Percentiles rank a stretch among this genome's conserved stretches.
Evolutionary conservation across 129 eudicot genomes (phyloP).

Genomic region (Oenanthe sinensis): DNA sequence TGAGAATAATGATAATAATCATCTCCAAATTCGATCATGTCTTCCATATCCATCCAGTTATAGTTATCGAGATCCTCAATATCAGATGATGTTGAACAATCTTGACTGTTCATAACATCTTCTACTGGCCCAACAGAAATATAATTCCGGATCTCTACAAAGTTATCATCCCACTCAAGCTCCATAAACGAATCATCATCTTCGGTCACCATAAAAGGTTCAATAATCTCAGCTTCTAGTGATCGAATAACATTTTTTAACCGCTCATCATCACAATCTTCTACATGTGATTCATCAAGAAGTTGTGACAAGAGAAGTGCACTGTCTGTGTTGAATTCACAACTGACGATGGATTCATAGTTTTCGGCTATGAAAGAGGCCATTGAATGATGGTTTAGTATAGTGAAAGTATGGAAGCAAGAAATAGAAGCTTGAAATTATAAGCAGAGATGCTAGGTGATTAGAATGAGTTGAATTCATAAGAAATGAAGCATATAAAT

Average conservation of each 20-base stretch:
- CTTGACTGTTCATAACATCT: slow-evolving; percentile 8
- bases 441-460: not conserved
- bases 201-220: slow-evolving; percentile 23
- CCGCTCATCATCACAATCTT: slow-evolving; percentile 49
- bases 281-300: slow-evolving; percentile 56
- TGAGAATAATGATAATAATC: not conserved
- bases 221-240: slow-evolving; percentile 49
- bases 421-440: not conserved
- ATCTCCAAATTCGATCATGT: not conserved
- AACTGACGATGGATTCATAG: slow-evolving; percentile 24
- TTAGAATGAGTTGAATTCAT: not conserved
- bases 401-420: not conserved
- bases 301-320: slow-evolving; percentile 44
- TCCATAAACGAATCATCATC: slow-evolving; percentile 22
- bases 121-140: not conserved
- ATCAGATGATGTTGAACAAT: not conserved
- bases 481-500: not conserved
- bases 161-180: slow-evolving; percentile 25
- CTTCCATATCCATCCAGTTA: slow-evolving; percentile 34
- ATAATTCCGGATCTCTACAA: slow-evolving; percentile 15
- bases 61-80: slow-evolving; percentile 6
- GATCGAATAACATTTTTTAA: slow-evolving; percentile 47
- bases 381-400: slow-evolving; percentile 13
- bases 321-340: slow-evolving; percentile 24
- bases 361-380: slow-evolving; percentile 43